These are phyloP conservation scores for Pseudogymnoascus sp. DNA, from an alignment of 2,329 filamentous ascomycete genomes.

Conservation along the genomic window DNA sequence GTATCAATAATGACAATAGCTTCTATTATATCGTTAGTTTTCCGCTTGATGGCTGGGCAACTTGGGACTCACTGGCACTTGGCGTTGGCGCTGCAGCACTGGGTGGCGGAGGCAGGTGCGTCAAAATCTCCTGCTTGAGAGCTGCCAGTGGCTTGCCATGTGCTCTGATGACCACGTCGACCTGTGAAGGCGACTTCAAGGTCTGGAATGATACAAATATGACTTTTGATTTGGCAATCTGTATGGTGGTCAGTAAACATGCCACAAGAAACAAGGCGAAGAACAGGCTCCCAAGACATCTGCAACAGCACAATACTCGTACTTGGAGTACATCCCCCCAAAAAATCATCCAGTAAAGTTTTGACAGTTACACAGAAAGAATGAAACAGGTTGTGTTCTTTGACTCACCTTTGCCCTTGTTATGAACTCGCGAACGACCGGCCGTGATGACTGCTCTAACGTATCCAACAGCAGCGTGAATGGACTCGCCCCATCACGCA, in stretches of 20 bases:
- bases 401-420: conserved; percentile 57
- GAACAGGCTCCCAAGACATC: not conserved
- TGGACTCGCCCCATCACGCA: conserved; percentile 74
- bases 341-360: not conserved
- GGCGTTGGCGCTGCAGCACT: conserved; percentile 13
- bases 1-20: conserved; percentile 74
- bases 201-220: conserved; percentile 76
- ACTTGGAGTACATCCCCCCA: not conserved
- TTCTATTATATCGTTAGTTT: conserved; percentile 39
- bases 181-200: conserved; percentile 47
- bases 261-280: conserved; percentile 9
- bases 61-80: conserved; percentile 34
- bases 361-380: not conserved
- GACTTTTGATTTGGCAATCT: conserved; percentile 61
- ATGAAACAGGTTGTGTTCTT: not conserved
- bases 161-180: conserved; percentile 62
- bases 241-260: conserved; percentile 7
- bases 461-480: conserved; percentile 81
- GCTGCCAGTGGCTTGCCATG: conserved; percentile 50
- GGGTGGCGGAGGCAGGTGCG: conserved; percentile 33
- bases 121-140: conserved; percentile 54
- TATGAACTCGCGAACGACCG: conserved; percentile 67
- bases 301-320: not conserved
- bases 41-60: too few species aligned
- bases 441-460: conserved; percentile 70